Evolutionary conservation across 2,329 filamentous ascomycete species (phyloP).

Genomic region (Monosporascus sp.): DNA sequence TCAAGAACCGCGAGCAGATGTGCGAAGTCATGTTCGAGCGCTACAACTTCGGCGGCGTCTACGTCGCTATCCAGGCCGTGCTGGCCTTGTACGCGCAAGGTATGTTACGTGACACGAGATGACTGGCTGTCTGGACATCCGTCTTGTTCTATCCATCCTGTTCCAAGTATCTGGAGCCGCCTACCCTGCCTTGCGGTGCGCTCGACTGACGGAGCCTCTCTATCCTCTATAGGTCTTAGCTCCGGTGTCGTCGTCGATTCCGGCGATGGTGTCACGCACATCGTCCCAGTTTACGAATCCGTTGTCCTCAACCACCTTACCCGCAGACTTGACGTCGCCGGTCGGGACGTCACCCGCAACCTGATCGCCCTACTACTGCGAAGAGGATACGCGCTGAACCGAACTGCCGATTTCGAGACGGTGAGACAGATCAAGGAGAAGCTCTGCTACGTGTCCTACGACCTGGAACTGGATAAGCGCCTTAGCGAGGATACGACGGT

Average conservation of each 20-base stretch:
- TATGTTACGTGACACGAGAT: conserved; percentile 31
- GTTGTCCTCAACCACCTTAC: conserved; percentile 97
- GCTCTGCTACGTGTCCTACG: conserved; percentile 98
- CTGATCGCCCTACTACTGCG: conserved; percentile 91
- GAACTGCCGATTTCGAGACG: conserved; percentile 97
- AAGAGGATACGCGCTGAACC: conserved; percentile 92
- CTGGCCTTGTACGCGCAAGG: conserved; percentile 95
- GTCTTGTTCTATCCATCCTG: not conserved
- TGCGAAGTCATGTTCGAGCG: conserved; percentile 98
- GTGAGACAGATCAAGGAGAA: conserved; percentile 99
- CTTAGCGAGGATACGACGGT: conserved; percentile 97
- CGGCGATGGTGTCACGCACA: conserved; percentile 96
- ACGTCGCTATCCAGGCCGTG: conserved; percentile 96
- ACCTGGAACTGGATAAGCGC: conserved; percentile 91
- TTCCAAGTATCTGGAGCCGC: not conserved
- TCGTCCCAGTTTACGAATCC: conserved; percentile 97
- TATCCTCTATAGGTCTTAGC: conserved; percentile 57
- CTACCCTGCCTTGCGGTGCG: not conserved
- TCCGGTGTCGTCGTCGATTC: conserved; percentile 98
- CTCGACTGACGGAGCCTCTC: not conserved
- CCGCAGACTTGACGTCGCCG: conserved; percentile 87
- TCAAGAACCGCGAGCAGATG: conserved; percentile 97
- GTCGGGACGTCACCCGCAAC: conserved; percentile 96
- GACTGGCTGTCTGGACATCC: not conserved
- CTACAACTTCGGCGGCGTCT: conserved; percentile 93